A percentile compares a stretch with the other conserved stretches of the same genome.
Conservation (phyloP, 345 rosid genomes). For the Heritiera fomes region DNA sequence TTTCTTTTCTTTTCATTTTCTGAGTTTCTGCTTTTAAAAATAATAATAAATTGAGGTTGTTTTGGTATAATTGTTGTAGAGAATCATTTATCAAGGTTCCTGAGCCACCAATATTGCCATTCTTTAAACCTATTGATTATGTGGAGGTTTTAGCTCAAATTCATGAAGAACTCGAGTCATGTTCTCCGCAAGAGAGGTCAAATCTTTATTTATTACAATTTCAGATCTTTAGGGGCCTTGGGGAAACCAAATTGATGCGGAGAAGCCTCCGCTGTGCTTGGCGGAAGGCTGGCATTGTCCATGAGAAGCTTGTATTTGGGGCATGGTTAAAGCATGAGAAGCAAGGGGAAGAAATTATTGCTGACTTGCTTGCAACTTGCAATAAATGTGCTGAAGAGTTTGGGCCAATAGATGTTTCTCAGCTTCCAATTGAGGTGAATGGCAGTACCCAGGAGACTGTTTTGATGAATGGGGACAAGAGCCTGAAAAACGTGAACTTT, state of each 20-base stretch:
- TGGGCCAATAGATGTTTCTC: constrained; percentile 64
- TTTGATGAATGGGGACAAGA: constrained; percentile 31
- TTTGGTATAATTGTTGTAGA: constrained; percentile 46
- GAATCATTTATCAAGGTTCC: constrained; percentile 95
- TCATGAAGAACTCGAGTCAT: constrained; percentile 95
- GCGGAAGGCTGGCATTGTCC: constrained; percentile 73
- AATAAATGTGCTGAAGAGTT: constrained; percentile 73
- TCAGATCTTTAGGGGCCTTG: constrained; percentile 90
- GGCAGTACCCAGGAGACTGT: constrained; percentile 38
- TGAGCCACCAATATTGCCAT: constrained; percentile 72
- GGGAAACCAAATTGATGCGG: constrained; percentile 82
- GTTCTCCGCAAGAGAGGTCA: constrained; percentile 61
- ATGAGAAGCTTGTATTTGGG: constrained; percentile 80
- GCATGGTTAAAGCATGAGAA: constrained; percentile 91
- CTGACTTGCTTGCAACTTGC: constrained; percentile 76
- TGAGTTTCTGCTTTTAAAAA: background rate
- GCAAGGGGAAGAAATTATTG: constrained; percentile 81
- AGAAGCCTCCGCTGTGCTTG: constrained; percentile 92
- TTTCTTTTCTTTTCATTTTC: background rate
- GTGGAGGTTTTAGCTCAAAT: constrained; percentile 95
- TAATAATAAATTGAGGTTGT: constrained; percentile 20
- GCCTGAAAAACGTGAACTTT: constrained; percentile 53
- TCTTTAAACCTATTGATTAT: constrained; percentile 81
- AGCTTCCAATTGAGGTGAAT: constrained; percentile 40
- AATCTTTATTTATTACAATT: constrained; percentile 73